These are phyloP conservation scores for Skeletonema marinoi DNA, from an alignment of 108 stramenopile species.

Conservation along the genomic window DNA sequence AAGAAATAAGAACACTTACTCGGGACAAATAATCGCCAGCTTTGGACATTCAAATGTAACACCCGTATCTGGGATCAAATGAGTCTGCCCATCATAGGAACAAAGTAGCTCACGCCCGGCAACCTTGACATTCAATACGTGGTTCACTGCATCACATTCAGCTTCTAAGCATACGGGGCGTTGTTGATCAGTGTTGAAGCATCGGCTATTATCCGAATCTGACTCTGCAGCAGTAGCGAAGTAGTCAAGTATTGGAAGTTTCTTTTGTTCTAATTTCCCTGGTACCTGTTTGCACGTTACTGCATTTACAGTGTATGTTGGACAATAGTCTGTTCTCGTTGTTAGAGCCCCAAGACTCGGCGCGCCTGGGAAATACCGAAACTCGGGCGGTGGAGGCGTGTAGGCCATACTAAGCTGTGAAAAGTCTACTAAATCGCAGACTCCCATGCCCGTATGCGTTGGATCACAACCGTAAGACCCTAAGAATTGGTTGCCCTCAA, in stretches of 20 bases:
- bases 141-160: slow-evolving; percentile 38
- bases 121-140: slow-evolving; percentile 29
- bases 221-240: slow-evolving; percentile 32
- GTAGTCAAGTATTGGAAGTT: slow-evolving; percentile 19
- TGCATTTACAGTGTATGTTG: slow-evolving; percentile 29
- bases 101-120: slow-evolving; percentile 28
- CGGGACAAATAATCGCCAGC: slow-evolving; percentile 42
- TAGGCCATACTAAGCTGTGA: slow-evolving; percentile 26
- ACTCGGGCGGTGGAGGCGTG: slow-evolving; percentile 18
- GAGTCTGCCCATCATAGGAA: slow-evolving; percentile 42
- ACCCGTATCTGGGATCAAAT: slow-evolving; percentile 21
- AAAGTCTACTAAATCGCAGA: slow-evolving; percentile 47
- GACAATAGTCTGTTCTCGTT: slow-evolving; percentile 45
- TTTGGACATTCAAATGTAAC: slow-evolving; percentile 47
- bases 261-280: slow-evolving; percentile 20
- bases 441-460: slow-evolving; percentile 39
- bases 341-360: slow-evolving; percentile 28
- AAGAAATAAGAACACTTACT: slow-evolving; percentile 1
- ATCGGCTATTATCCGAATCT: slow-evolving; percentile 29
- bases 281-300: slow-evolving; percentile 22
- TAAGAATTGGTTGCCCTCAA: slow-evolving; percentile 12
- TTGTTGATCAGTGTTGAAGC: slow-evolving; percentile 36
- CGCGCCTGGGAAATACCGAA: slow-evolving; percentile 39
- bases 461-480: slow-evolving; percentile 47
- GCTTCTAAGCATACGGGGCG: slow-evolving; percentile 26